Conservation (phyloP, 176 grass and related monocot genomes). For the Tuctoria greenei region DNA sequence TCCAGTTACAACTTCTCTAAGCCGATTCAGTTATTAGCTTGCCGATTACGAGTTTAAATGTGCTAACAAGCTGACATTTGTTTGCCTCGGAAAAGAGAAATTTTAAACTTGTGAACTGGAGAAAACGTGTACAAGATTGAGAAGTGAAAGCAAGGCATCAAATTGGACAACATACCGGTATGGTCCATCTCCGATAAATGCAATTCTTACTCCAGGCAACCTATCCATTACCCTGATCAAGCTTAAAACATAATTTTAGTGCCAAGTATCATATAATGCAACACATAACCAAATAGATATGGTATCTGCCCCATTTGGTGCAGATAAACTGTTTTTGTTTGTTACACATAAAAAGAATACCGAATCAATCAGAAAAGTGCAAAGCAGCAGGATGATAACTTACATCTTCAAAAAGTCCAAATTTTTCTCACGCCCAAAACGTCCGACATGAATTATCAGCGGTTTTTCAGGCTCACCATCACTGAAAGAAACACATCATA, state of each 20-base stretch:
- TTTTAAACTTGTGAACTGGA: not conserved
- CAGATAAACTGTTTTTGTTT: not conserved
- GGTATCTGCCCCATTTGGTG: not conserved
- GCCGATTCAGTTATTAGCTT: not conserved
- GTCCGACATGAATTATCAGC: slow-evolving; percentile 89
- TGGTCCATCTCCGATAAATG: slow-evolving; percentile 91
- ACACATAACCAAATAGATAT: not conserved
- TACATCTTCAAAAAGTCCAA: slow-evolving; percentile 92
- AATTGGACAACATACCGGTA: slow-evolving; percentile 47
- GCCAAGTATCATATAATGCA: not conserved
- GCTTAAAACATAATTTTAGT: slow-evolving; percentile 21
- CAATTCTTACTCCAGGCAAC: slow-evolving; percentile 82
- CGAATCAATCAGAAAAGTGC: not conserved
- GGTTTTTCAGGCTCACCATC: slow-evolving; percentile 71
- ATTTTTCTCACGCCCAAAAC: slow-evolving; percentile 84
- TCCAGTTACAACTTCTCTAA: not conserved
- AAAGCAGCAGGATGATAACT: not conserved
- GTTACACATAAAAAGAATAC: not conserved
- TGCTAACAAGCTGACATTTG: not conserved
- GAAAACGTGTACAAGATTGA: not conserved
- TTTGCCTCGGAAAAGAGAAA: not conserved
- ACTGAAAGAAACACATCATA: slow-evolving; percentile 56
- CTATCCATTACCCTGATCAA: slow-evolving; percentile 87
- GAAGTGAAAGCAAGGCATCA: not conserved
- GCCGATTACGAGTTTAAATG: not conserved